Evolutionary conservation across 352 stramenopile species (phyloP).

Genomic region (Phytophthora syringae): DNA sequence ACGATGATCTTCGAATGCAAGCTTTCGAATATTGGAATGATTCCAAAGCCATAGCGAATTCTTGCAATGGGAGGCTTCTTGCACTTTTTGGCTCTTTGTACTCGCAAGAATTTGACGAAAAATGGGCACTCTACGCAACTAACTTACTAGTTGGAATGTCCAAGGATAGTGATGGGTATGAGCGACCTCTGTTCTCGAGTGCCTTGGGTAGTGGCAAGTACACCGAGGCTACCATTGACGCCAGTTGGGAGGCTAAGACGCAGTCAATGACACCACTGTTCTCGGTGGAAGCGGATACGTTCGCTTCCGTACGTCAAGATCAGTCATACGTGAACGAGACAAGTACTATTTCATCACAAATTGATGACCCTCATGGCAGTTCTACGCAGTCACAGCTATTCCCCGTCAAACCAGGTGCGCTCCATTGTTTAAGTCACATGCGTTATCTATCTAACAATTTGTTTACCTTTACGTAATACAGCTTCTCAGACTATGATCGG

Average conservation of each 20-base stretch:
- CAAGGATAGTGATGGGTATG: constrained; percentile 31
- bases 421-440: neutral
- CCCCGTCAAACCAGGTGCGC: constrained; percentile 31
- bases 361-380: constrained; percentile 10
- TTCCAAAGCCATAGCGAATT: constrained; percentile 34
- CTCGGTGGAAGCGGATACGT: constrained; percentile 67
- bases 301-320: constrained; percentile 33
- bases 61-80: constrained; percentile 52
- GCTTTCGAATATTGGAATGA: constrained; percentile 58
- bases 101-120: constrained; percentile 49
- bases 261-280: constrained; percentile 82
- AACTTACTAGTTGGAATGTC: constrained; percentile 61
- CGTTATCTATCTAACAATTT: neutral
- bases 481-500: constrained; percentile 5
- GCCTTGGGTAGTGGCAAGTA: constrained; percentile 56
- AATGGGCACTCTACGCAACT: constrained; percentile 75
- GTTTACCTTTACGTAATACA: constrained; percentile 5
- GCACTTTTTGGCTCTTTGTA: constrained; percentile 63
- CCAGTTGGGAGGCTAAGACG: constrained; percentile 69
- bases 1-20: constrained; percentile 46
- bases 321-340: neutral
- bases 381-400: constrained; percentile 60
- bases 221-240: constrained; percentile 62
- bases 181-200: constrained; percentile 56
- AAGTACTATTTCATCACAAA: constrained; percentile 17